Evolutionary conservation across 805 yeast species (phyloP).

Genomic region (Sugiyamaella valdiviana): DNA sequence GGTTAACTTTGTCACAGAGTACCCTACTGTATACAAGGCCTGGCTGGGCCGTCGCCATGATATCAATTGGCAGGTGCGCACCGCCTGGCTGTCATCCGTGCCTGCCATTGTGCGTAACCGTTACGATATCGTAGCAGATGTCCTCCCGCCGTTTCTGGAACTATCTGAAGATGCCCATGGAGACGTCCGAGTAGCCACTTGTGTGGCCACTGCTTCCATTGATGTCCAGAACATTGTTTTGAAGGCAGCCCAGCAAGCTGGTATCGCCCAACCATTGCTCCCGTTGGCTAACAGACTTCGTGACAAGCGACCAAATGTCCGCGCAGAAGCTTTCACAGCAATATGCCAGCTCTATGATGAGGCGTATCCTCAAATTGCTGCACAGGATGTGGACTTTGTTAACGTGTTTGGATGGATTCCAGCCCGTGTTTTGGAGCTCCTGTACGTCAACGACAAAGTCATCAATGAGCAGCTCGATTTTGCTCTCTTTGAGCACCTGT

Average conservation of each 20-base stretch:
- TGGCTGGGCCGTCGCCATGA: slow-evolving; percentile 79
- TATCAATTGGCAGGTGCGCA: slow-evolving; percentile 54
- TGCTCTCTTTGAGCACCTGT: slow-evolving; percentile 50
- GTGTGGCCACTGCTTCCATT: slow-evolving; percentile 41
- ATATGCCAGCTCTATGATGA: slow-evolving; percentile 52
- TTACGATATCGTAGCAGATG: slow-evolving; percentile 33
- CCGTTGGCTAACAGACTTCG: slow-evolving; percentile 60
- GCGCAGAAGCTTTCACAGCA: slow-evolving; percentile 51
- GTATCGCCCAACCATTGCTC: slow-evolving; percentile 30
- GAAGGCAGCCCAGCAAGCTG: slow-evolving; percentile 37
- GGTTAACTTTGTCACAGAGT: slow-evolving; percentile 52
- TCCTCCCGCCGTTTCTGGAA: slow-evolving; percentile 43
- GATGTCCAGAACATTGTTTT: slow-evolving; percentile 42
- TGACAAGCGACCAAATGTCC: slow-evolving; percentile 61
- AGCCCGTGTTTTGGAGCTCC: slow-evolving; percentile 52
- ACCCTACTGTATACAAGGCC: slow-evolving; percentile 53
- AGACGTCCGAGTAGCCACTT: slow-evolving; percentile 58
- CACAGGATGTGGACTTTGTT: slow-evolving; percentile 29
- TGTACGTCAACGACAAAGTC: slow-evolving; percentile 65
- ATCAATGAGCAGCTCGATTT: slow-evolving; percentile 63
- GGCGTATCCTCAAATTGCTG: slow-evolving; percentile 32
- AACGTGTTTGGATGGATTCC: slow-evolving; percentile 51
- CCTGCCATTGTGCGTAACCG: slow-evolving; percentile 43
- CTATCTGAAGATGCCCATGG: slow-evolving; percentile 73
- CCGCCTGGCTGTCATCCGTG: slow-evolving; percentile 61